phyloP scores from a whole-genome alignment of 768 basidiomycete species.

The Tephrocybe rancida region DNA sequence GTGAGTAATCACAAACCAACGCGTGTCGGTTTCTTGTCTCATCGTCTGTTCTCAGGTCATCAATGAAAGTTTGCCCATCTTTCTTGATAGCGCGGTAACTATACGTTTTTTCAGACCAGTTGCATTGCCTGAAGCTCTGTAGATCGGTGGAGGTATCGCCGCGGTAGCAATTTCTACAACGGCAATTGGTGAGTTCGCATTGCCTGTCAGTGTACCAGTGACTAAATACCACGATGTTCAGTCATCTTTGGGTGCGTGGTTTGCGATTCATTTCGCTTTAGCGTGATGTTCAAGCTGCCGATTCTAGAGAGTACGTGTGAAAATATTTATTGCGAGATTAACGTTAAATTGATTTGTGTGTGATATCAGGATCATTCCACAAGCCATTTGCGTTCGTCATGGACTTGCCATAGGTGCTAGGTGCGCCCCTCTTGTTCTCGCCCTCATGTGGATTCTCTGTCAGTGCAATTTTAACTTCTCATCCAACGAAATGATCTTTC shows the following conservation, averaged over 20 bases:
- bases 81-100: slow-evolving; percentile 75
- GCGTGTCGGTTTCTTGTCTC: neutral
- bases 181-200: slow-evolving; percentile 54
- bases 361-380: slow-evolving; percentile 56
- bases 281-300: slow-evolving; percentile 3
- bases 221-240: slow-evolving; percentile 24
- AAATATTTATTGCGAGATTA: slow-evolving; percentile 29
- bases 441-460: slow-evolving; percentile 69
- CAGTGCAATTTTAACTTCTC: slow-evolving; percentile 29
- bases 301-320: slow-evolving; percentile 66
- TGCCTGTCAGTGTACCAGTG: neutral
- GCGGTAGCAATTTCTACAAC: slow-evolving; percentile 80
- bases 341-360: neutral
- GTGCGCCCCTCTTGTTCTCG: slow-evolving; percentile 75
- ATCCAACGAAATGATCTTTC: slow-evolving; percentile 15
- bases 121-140: neutral
- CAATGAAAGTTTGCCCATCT: slow-evolving; percentile 84
- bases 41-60: slow-evolving; percentile 53
- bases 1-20: slow-evolving; percentile 39
- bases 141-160: slow-evolving; percentile 67
- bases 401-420: slow-evolving; percentile 81
- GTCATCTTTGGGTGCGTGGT: slow-evolving; percentile 82
- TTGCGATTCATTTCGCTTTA: neutral
- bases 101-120: slow-evolving; percentile 1
- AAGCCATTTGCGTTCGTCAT: slow-evolving; percentile 75